These are phyloP conservation scores for Podospora fimiseda DNA, from an alignment of 495 filamentous ascomycete genomes.

Conservation along the genomic window DNA sequence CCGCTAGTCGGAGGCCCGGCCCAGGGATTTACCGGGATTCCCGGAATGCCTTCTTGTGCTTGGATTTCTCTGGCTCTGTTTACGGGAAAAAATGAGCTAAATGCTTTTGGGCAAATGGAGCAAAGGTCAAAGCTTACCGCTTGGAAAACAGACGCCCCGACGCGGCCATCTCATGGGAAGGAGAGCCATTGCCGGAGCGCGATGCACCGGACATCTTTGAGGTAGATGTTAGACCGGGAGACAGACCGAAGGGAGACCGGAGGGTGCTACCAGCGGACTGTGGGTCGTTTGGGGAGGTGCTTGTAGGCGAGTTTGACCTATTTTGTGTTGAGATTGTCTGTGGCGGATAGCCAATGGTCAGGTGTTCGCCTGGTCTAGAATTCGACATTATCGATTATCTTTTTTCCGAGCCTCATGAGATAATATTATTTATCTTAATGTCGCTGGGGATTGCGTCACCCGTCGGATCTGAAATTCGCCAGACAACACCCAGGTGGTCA, in stretches of 20 bases:
- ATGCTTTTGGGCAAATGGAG: too few relatives aligned
- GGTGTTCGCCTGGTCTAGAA: constrained; percentile 69
- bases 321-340: constrained; percentile 54
- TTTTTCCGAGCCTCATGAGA: constrained; percentile 41
- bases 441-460: constrained; percentile 10
- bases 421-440: constrained; percentile 9
- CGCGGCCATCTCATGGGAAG: constrained; percentile 79
- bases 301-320: constrained; percentile 80
- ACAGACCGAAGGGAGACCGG: constrained; percentile 69
- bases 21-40: constrained; percentile 77
- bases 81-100: too few relatives aligned
- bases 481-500: neutral
- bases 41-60: constrained; percentile 76
- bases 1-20: constrained; percentile 86
- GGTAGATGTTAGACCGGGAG: constrained; percentile 55
- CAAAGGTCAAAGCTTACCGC: constrained; percentile 54
- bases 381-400: constrained; percentile 90
- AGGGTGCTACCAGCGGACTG: constrained; percentile 54
- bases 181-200: constrained; percentile 90
- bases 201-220: constrained; percentile 65
- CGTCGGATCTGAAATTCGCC: constrained; percentile 8
- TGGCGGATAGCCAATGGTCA: constrained; percentile 63
- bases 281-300: constrained; percentile 82
- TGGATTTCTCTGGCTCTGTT: constrained; percentile 92
- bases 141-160: constrained; percentile 76